phyloP scores from a whole-genome alignment of 2,329 filamentous ascomycete species.

The Alternaria ventricosa region DNA sequence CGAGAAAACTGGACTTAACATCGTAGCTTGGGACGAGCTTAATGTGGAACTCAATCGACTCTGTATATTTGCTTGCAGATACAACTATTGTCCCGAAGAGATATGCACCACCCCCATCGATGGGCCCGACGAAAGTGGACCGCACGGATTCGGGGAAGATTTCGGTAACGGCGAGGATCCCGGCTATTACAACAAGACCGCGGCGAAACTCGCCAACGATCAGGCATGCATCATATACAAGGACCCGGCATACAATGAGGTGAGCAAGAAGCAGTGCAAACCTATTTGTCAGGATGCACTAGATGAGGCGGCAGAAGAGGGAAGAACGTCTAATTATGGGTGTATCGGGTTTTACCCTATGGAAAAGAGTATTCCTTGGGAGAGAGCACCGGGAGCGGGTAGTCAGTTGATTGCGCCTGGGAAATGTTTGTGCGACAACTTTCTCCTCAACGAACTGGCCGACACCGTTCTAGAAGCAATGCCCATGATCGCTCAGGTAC shows the following conservation, averaged over 20 bases:
- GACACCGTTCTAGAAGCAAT: slow-evolving; percentile 12
- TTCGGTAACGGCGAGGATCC: too few relatives aligned
- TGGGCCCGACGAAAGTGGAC: too few relatives aligned
- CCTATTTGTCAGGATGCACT: background rate
- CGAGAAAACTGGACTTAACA: too few relatives aligned
- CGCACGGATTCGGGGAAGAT: too few relatives aligned
- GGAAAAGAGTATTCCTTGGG: slow-evolving; percentile 4
- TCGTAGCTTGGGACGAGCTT: background rate
- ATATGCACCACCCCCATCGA: background rate
- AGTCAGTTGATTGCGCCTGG: background rate
- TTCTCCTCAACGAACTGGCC: slow-evolving; percentile 11
- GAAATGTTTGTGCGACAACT: slow-evolving; percentile 9
- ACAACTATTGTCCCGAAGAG: background rate
- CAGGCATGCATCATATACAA: background rate
- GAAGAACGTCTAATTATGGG: slow-evolving; percentile 13
- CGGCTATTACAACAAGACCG: too few relatives aligned
- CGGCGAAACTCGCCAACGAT: too few relatives aligned
- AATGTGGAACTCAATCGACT: slow-evolving; percentile 6
- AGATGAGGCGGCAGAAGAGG: slow-evolving; percentile 1
- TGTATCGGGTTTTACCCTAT: slow-evolving; percentile 4
- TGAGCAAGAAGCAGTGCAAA: background rate
- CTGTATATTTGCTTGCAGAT: slow-evolving; percentile 6
- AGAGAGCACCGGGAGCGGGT: slow-evolving; percentile 1
- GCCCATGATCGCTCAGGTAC: slow-evolving; percentile 15
- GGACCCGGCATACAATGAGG: background rate